These are phyloP conservation scores for Tympanopsis confertula DNA, from an alignment of 2,329 filamentous ascomycete genomes.

Conservation along the genomic window DNA sequence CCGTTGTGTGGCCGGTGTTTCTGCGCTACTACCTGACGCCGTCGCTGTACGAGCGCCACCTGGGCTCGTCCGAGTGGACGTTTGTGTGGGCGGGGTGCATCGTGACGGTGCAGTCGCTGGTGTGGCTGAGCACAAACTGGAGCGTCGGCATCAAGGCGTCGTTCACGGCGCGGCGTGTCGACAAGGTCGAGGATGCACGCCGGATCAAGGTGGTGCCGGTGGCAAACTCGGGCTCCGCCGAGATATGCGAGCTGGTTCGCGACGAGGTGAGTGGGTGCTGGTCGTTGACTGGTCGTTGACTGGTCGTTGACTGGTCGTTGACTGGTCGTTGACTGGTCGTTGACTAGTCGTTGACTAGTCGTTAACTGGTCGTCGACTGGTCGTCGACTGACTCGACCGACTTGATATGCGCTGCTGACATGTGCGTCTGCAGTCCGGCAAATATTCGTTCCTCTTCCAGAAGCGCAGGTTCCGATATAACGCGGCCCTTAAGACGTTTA, in stretches of 20 bases:
- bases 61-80: constrained; percentile 89
- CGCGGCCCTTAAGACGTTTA: constrained; percentile 60
- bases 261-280: constrained; percentile 46
- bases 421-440: constrained; percentile 50
- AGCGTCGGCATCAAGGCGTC: constrained; percentile 74
- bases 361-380: not conserved
- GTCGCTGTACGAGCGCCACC: constrained; percentile 80
- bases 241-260: constrained; percentile 72
- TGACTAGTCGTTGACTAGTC: not conserved
- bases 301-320: not conserved
- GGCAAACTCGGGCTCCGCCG: constrained; percentile 76
- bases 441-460: constrained; percentile 90
- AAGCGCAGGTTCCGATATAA: constrained; percentile 92
- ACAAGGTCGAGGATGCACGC: constrained; percentile 59
- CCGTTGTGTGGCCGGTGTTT: constrained; percentile 84
- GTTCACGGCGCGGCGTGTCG: constrained; percentile 68
- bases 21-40: constrained; percentile 74
- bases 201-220: constrained; percentile 88
- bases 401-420: constrained; percentile 2
- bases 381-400: not conserved
- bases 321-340: not conserved
- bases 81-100: constrained; percentile 88
- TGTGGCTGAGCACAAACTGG: constrained; percentile 97
- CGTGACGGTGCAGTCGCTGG: constrained; percentile 72
- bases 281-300: constrained; percentile 2